Evolutionary conservation across 805 yeast species (phyloP).

Genomic region (Saccharomycopsis javanensis): DNA sequence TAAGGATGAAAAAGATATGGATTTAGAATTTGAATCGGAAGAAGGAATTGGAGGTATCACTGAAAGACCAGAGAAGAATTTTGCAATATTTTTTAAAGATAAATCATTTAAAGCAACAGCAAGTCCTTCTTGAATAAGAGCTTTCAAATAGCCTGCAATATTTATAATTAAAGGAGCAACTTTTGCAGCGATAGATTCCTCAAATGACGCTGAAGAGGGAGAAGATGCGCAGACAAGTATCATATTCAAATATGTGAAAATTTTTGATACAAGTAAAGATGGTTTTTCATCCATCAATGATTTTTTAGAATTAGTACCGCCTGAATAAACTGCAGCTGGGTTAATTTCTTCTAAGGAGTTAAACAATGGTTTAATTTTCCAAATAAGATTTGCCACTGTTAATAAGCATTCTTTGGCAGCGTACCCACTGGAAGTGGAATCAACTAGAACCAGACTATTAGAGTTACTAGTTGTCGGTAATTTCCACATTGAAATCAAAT

Average conservation of each 20-base stretch:
- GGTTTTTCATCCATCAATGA: constrained; percentile 17
- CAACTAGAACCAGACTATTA: constrained; percentile 50
- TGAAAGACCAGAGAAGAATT: constrained; percentile 37
- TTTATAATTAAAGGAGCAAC: neutral
- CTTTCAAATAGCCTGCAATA: neutral
- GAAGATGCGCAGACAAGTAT: neutral
- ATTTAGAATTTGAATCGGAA: neutral
- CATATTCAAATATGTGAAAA: constrained; percentile 26
- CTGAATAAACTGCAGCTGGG: neutral
- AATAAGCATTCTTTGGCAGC: neutral
- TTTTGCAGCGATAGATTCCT: neutral
- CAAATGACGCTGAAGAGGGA: neutral
- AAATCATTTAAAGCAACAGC: constrained; percentile 3
- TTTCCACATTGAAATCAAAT: constrained; percentile 86
- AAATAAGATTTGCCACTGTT: constrained; percentile 62
- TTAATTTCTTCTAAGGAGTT: constrained; percentile 38
- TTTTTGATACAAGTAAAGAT: constrained; percentile 23
- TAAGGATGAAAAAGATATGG: neutral
- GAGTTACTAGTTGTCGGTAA: constrained; percentile 69
- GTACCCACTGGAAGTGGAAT: neutral
- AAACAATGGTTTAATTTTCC: constrained; percentile 69
- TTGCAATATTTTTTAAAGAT: constrained; percentile 35
- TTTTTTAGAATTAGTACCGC: constrained; percentile 1
- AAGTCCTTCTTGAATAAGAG: neutral
- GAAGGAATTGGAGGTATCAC: constrained; percentile 27